Base-by-base conservation (phyloP, 129 eudicot species). In the Tanacetum coccineum region DNA sequence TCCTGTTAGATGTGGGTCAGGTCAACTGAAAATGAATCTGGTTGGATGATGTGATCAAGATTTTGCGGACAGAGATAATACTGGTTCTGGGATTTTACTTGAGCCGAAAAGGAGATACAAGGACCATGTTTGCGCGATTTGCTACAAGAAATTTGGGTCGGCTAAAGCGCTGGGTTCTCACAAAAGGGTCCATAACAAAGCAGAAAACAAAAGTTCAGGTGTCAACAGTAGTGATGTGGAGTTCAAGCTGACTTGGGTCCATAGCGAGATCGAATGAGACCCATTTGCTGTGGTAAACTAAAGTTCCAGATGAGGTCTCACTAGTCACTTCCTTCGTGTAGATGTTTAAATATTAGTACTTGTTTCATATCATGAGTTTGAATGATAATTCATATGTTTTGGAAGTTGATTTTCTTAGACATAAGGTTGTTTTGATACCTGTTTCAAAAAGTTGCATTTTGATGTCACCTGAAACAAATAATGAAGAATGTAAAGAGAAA, bases 241-340 rank as follows among this genome's bases (percentile, higher is more conserved):
- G 39, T 49, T 60, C 32, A 62, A 71, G 72, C 72, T 77, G 22
- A 72, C 69, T 80, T 82, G 87, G 87, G 74, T 44, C 62, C 82
- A 56, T 46, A 51, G 53, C 14, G 71, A 73, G 58, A 66, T 13
- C 32, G 59, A 55, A 76, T 71, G 64, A 42, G 81, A 81, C 67
- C 66, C 75, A 5, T 62, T 72, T 48, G 54, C 72, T 36, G 64
- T 79, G 2, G 22, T 66, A 28, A 65, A 63, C 70, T 78, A 79
- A 73, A 39, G 15, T 15, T 19, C 57, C n/a, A 30, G 58, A 28
- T 54, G 50, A 59, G 59, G 25, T 14, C 65, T 70, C n/a, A n/a
- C 22, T 36, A 5, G 48, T 32, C 17, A 40, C 5, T 18, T 67
- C 66, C 21, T 42, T 26, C 28, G 40, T 61, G 21, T 68, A 61